Base-by-base conservation (phyloP, 225 moss, liverwort and hornwort species). In the Thuidium tamariscinum region DNA sequence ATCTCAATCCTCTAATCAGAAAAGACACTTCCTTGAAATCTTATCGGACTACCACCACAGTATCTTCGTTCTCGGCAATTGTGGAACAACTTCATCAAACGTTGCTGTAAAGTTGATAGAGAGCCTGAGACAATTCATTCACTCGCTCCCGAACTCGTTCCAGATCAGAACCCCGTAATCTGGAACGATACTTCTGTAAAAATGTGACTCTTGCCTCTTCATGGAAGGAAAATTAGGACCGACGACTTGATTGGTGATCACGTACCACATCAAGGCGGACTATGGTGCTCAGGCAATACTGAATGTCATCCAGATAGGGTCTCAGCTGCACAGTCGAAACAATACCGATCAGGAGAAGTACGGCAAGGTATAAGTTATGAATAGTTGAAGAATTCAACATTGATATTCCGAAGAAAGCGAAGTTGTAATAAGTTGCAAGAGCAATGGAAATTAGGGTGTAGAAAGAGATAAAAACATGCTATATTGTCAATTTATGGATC, bases 231-330 rank as follows among this genome's bases (percentile, higher is more conserved):
- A 72, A 49, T 36, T 8, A 75, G 37, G 29, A 74, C 44, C 22
- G 10, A 44, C n/a, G 48, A 42, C 62, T 69, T 16, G 37, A 77
- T 55, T 82, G 39, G 49, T 61, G 74, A 71, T 57, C 54, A 79
- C 91, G 55, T 90, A 96, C 97, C 92, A 97, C 89, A 89, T 99
- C 99, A 83, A 99, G 94, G 84, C 72, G 89, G 84, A 95, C 93
- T 55, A 96, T 93, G 72, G 89, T 91, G 69, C 91, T 80, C 83
- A 99, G 94, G 84, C 89, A 89, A 84, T 92, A 94, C 54, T 94
- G 87, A 81, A 94, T 88, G 84, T 96, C 95, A 89, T 91, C 69
- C 87, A 96, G 37, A 77, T 91, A 94, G 61, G 94, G 92, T 68
- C 86, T 90, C 83, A 99, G 88, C 97, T 96, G 96, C 90, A 90